Base-by-base conservation (phyloP, 495 filamentous ascomycete genomes). In the Chaetomium cochliodes region DNA sequence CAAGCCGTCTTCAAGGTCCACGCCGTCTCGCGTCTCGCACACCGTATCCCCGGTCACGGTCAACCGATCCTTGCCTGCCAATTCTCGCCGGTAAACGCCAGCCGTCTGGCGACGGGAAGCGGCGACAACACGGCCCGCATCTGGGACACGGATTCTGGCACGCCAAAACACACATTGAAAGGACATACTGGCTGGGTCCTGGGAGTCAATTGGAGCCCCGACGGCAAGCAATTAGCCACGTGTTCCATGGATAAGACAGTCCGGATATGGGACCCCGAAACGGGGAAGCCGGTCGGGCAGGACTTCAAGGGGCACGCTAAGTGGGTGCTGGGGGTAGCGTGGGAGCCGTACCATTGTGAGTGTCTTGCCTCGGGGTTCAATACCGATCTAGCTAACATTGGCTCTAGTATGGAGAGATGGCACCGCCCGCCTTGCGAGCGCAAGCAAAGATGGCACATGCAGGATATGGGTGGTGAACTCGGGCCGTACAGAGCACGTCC, bases 141-240 rank as follows among this genome's bases (percentile, higher is more conserved):
- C 78, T 97, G 91, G 90, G 94, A 99, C 69, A 96, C 92, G 59
- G 91, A 98, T 70, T 97, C 91, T 0, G 93, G 93, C 51, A 98
- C 93, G 0, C 92, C 96, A 0, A 78, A 92, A 60, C 84, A 90
- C 73, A 97, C 93, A 2, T 76, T 99, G 25, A 96, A 96, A 73
- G 94, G 94, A 15, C 96, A 98, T 74, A 91, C 90, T 16, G 89
- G 89, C 65, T 98, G 93, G 93, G 93, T 99, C 9, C 78, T 99
- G 67, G 90, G 87, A 2, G 89, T 96, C 16, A 85, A 82, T 63
- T 99, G 90, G 86, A 92, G 89, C 37, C 93, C 91, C 9, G 91
- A 96, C 71, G 90, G 88, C 18, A 81, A 82, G 15, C 84, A 87
- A 58, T 84, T 99, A 56, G 96, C 92, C 12, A 98, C 93, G 4